Evolutionary conservation across 179 eudicot species (phyloP).

Genomic region (Dionaea muscipula): DNA sequence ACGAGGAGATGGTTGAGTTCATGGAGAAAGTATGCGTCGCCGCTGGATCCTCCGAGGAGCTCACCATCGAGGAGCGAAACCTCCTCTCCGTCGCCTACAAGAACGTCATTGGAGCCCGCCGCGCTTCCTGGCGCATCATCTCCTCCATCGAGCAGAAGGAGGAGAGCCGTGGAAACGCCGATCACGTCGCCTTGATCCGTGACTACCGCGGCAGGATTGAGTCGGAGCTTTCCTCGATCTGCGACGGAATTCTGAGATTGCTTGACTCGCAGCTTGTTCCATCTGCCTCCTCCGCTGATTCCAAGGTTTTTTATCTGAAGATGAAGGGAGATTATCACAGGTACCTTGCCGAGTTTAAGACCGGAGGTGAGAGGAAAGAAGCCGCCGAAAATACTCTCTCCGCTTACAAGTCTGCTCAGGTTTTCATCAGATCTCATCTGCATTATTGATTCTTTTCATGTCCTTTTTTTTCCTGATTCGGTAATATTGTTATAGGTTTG

Average conservation of each 20-base stretch:
- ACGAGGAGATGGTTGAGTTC: slow-evolving; percentile 14
- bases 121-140: slow-evolving; percentile 45
- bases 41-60: slow-evolving; percentile 13
- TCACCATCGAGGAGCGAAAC: slow-evolving; percentile 3
- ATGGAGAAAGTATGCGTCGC: slow-evolving; percentile 7
- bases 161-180: slow-evolving; percentile 34
- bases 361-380: slow-evolving; percentile 30
- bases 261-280: slow-evolving; percentile 29
- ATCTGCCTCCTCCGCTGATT: slow-evolving; percentile 26
- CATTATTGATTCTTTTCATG: background rate
- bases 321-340: slow-evolving; percentile 41
- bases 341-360: slow-evolving; percentile 38
- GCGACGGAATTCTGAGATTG: slow-evolving; percentile 32
- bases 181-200: slow-evolving; percentile 26
- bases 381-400: slow-evolving; percentile 31
- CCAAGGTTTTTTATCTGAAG: slow-evolving; percentile 35
- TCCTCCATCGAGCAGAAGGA: slow-evolving; percentile 41
- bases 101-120: slow-evolving; percentile 36
- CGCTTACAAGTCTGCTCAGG: slow-evolving; percentile 40
- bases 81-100: slow-evolving; percentile 7
- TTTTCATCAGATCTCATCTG: background rate
- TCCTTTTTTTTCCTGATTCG: background rate
- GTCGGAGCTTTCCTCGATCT: slow-evolving; percentile 26
- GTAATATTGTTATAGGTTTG: too few relatives aligned
- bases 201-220: slow-evolving; percentile 30